These are phyloP conservation scores for Trichaptum fuscoviolaceum DNA, from an alignment of 768 basidiomycete species.

Conservation along the genomic window DNA sequence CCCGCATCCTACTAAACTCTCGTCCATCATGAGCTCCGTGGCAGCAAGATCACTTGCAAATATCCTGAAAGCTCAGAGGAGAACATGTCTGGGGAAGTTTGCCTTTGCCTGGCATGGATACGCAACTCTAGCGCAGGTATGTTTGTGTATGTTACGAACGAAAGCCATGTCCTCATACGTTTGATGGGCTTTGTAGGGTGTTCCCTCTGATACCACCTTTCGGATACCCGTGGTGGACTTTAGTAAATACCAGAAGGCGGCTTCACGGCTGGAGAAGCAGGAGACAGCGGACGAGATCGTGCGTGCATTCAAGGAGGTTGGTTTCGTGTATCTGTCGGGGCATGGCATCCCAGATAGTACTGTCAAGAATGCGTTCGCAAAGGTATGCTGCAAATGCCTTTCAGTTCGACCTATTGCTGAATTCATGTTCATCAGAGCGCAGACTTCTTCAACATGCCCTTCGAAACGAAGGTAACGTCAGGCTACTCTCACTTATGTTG, in stretches of 20 bases:
- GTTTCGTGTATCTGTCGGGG: constrained; percentile 72
- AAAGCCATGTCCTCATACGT: not conserved
- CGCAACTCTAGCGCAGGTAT: not conserved
- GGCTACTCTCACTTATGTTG: not conserved
- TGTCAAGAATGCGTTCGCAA: constrained; percentile 55
- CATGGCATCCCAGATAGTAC: constrained; percentile 62
- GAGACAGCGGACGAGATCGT: constrained; percentile 64
- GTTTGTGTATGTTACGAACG: not conserved
- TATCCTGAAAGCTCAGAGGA: not conserved
- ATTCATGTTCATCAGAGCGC: constrained; percentile 50
- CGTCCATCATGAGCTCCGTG: not conserved
- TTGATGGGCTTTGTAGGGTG: constrained; percentile 22
- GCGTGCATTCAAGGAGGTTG: constrained; percentile 71
- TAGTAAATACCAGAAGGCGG: constrained; percentile 51
- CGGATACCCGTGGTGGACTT: constrained; percentile 79
- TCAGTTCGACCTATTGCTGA: not conserved
- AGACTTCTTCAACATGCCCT: constrained; percentile 66
- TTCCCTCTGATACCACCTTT: constrained; percentile 37
- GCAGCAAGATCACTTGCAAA: not conserved
- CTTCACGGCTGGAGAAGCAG: constrained; percentile 50
- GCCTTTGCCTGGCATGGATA: not conserved
- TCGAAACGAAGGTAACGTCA: constrained; percentile 48
- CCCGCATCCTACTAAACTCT: not conserved
- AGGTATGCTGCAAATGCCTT: constrained; percentile 37
- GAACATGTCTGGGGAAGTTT: not conserved